Evolutionary conservation across 228 moss, liverwort and hornwort species (phyloP).

Genomic region (Sphagnum fallax): DNA sequence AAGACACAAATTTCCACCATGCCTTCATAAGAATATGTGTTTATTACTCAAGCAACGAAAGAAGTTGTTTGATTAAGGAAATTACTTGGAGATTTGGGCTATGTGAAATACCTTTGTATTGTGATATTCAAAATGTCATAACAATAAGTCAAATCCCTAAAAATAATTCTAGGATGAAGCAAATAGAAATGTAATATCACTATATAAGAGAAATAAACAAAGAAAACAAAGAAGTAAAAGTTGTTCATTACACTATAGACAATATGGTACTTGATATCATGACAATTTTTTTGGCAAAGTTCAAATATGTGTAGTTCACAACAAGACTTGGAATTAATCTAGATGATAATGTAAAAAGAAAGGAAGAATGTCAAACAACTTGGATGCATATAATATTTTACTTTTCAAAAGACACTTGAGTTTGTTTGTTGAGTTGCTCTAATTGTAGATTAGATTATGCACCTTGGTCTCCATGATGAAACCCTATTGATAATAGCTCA

Average conservation of each 20-base stretch:
- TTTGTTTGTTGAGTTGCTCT: too few relatives aligned
- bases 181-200: constrained; percentile 5
- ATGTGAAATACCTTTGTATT: neutral
- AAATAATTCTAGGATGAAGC: constrained; percentile 2
- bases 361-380: too few relatives aligned
- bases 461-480: neutral
- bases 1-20: constrained; percentile 3
- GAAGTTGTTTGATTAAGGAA: constrained; percentile 1
- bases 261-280: constrained; percentile 4
- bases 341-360: neutral
- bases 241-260: neutral
- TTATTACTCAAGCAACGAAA: neutral
- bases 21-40: constrained; percentile 2
- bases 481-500: neutral
- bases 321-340: neutral
- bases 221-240: neutral
- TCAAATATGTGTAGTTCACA: neutral
- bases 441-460: too few relatives aligned
- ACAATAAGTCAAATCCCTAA: constrained; percentile 1
- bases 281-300: neutral
- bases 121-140: constrained; percentile 8
- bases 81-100: neutral
- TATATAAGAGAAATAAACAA: neutral
- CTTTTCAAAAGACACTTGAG: neutral
- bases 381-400: too few relatives aligned